phyloP scores from a whole-genome alignment of 2,329 filamentous ascomycete species.

The Dactylella cylindrospora region DNA sequence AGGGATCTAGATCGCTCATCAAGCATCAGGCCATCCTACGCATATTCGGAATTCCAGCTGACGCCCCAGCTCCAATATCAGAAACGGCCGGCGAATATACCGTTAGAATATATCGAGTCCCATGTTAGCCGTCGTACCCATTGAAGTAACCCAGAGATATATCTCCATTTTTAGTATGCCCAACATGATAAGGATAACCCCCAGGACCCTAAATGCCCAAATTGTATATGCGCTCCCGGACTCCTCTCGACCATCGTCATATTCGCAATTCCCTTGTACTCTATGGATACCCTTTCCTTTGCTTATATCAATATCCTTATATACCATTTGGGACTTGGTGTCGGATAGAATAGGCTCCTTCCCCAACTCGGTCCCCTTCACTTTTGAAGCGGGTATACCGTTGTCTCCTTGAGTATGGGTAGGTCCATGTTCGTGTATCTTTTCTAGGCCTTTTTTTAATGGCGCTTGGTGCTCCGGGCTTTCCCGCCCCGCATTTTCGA shows the following conservation, averaged over 20 bases:
- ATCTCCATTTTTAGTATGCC: slow-evolving; percentile 16
- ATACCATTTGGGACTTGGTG: no score
- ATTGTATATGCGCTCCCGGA: slow-evolving; percentile 3
- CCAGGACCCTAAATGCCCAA: slow-evolving; percentile 14
- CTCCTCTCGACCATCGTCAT: not conserved
- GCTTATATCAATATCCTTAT: not conserved
- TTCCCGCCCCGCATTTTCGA: no score
- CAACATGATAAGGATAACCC: slow-evolving; percentile 9
- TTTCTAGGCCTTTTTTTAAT: not conserved
- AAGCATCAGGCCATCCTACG: not conserved
- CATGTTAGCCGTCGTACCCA: not conserved
- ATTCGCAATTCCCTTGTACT: not conserved
- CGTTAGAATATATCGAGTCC: no score
- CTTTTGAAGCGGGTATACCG: no score
- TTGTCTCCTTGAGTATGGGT: no score
- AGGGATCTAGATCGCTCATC: not conserved
- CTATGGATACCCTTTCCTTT: not conserved
- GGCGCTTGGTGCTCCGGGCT: no score
- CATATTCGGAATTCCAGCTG: not conserved
- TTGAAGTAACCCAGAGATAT: slow-evolving; percentile 22
- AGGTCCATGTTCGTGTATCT: not conserved
- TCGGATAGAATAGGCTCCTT: not conserved
- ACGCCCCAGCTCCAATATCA: not conserved
- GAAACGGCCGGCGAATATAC: no score
- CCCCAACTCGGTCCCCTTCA: not conserved